These are phyloP conservation scores for Aspergillus pseudonomiae DNA, from an alignment of 2,329 filamentous ascomycete species.

Conservation along the genomic window DNA sequence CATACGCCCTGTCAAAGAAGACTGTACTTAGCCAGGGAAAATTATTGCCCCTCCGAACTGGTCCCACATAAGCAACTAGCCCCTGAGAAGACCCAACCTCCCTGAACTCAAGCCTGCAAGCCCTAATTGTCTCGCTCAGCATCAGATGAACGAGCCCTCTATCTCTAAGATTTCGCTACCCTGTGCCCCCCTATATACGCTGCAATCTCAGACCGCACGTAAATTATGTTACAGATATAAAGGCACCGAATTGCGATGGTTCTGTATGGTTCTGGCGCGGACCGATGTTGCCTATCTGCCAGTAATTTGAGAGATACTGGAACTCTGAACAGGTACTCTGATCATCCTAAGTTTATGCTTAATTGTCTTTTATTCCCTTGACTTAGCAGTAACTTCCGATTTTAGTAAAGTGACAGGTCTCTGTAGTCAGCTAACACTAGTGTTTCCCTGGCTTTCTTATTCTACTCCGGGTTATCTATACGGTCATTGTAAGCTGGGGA, in stretches of 20 bases:
- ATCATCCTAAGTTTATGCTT: neutral
- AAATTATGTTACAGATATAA: neutral
- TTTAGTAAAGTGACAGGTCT: neutral
- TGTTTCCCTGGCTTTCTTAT: neutral
- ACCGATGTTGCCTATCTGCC: neutral
- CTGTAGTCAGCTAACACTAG: neutral
- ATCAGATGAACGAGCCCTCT: neutral
- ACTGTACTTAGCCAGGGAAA: neutral
- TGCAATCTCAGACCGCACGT: neutral
- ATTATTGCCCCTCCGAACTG: neutral
- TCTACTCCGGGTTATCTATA: neutral
- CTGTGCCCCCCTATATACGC: neutral
- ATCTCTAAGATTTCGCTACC: neutral
- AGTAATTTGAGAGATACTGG: neutral
- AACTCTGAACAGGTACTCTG: neutral
- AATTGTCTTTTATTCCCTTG: neutral
- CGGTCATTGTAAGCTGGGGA: neutral
- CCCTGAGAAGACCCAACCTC: conserved; percentile 2
- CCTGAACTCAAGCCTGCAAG: neutral
- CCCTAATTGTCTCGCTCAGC: neutral
- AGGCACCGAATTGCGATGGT: neutral
- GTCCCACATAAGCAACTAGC: neutral
- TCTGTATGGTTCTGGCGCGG: no score
- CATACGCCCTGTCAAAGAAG: neutral
- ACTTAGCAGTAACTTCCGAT: no score